Evolutionary conservation across 352 stramenopile species (phyloP).

Genomic region (Phytophthora quininea): DNA sequence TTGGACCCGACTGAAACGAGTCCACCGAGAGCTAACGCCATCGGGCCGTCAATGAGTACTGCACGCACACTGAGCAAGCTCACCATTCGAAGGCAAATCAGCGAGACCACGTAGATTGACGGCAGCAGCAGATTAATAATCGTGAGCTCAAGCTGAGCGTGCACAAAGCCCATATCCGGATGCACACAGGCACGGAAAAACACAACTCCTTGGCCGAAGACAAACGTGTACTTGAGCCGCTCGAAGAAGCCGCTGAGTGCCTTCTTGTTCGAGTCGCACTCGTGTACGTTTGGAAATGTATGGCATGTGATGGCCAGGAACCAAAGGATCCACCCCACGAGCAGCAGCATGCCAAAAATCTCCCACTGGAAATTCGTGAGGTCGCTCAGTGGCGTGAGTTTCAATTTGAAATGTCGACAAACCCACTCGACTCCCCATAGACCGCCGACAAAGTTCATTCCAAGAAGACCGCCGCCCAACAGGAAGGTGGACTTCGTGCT

Average conservation of each 20-base stretch:
- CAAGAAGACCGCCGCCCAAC: constrained; percentile 59
- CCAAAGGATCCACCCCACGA: constrained; percentile 83
- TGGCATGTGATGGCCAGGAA: constrained; percentile 75
- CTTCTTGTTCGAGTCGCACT: constrained; percentile 70
- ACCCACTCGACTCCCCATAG: constrained; percentile 84
- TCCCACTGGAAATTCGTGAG: constrained; percentile 78
- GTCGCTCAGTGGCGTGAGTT: constrained; percentile 72
- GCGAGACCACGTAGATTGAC: constrained; percentile 87
- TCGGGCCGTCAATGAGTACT: constrained; percentile 52
- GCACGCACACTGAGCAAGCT: constrained; percentile 56
- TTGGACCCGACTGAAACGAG: constrained; percentile 71
- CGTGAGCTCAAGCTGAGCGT: constrained; percentile 86
- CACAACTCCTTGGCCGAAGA: constrained; percentile 77
- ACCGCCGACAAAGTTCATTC: constrained; percentile 63
- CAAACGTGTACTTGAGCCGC: constrained; percentile 85
- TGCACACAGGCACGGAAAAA: constrained; percentile 82
- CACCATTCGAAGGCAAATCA: constrained; percentile 80
- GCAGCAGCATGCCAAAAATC: constrained; percentile 79
- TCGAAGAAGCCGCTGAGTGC: constrained; percentile 74
- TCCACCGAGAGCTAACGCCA: constrained; percentile 55
- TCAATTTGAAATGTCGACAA: constrained; percentile 68
- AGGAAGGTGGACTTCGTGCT: constrained; percentile 58
- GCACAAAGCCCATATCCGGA: constrained; percentile 86
- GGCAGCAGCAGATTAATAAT: constrained; percentile 89
- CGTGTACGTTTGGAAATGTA: constrained; percentile 56